Evolutionary conservation across 805 yeast species (phyloP), one percentile per base, ranked within the genome.

Genomic region (Lipomyces orientalis): DNA sequence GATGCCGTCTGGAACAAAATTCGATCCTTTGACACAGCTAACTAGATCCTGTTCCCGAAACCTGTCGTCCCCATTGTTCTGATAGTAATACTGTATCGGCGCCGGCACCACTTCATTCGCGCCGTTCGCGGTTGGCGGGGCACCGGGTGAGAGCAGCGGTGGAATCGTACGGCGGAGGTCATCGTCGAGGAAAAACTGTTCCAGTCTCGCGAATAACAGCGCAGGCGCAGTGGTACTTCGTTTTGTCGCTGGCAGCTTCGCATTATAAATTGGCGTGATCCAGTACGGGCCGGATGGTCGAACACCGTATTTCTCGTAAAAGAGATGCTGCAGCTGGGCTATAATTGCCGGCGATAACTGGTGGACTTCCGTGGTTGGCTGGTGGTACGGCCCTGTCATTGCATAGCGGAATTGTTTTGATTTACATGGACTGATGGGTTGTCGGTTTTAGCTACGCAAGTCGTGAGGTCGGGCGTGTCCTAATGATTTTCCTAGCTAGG

Each of bases 301-400:
- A 33, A 64, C 1, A 14, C 67, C 67, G 54, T 64, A 64, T 35
- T 56, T 64, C 5, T 60, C 59, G 37, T 9, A 49, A 22, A 64
- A 64, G 6, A 46, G 37, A 7, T 9, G 14, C 10, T 39, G 57
- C 6, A 64, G 31, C n/a, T 60, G 59, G 12, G 31, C 29, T n/a
- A 55, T 56, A 25, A 16, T 37, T 19, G 61, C 39, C 14, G 52
- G 10, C 2, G 64, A 12, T 19, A 64, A 16, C 49, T 3, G 49
- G 16, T 16, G 22, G 16, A 19, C 22, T 43, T 43, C 49, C 10
- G 49, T 16, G 25, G 10, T 8, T 12, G 49, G 2, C n/a, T 19
- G 22, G 49, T 43, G 49, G 49, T 43, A 43, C 22, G 19, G 49
- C n/a, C 22, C n/a, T 19, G 49, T 43, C 49, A 43, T 43, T 43